Evolutionary conservation across 192 early-diverging fungal genomes (phyloP).

Genomic region (Entomortierella parvispora): DNA sequence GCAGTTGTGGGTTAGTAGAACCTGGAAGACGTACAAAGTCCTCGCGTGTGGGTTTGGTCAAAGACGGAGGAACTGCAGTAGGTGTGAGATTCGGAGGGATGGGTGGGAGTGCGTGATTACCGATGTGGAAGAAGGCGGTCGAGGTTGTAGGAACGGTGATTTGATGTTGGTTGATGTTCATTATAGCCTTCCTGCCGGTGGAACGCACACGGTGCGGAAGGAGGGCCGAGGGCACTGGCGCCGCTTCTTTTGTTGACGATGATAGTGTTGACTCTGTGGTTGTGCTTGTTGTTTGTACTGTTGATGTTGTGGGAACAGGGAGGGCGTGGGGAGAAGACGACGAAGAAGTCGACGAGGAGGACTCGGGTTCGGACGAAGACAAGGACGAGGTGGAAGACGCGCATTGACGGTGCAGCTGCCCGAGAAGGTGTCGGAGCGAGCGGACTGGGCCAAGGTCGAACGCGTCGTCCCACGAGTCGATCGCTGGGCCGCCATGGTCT

Average conservation of each 20-base stretch:
- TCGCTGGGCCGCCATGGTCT: neutral
- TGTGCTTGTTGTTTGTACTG: neutral
- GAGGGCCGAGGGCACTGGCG: neutral
- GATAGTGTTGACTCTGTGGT: slow-evolving; percentile 9
- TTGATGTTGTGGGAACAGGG: slow-evolving; percentile 4
- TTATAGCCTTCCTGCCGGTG: neutral
- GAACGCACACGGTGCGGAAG: slow-evolving; percentile 4
- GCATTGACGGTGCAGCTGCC: slow-evolving; percentile 19
- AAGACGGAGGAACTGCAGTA: slow-evolving; percentile 6
- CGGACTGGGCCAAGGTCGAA: slow-evolving; percentile 25
- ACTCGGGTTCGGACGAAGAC: slow-evolving; percentile 16
- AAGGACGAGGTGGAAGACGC: slow-evolving; percentile 41
- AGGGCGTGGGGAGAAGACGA: neutral
- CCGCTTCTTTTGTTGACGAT: slow-evolving; percentile 1
- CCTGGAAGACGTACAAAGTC: too few relatives aligned
- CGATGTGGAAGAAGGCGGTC: neutral
- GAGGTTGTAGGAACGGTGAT: neutral
- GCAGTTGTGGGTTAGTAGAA: neutral
- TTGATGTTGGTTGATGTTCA: slow-evolving; percentile 2
- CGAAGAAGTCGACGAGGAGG: neutral
- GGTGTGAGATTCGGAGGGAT: neutral
- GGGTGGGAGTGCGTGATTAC: too few relatives aligned
- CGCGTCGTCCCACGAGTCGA: slow-evolving; percentile 44
- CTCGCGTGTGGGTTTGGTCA: too few relatives aligned
- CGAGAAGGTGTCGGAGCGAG: slow-evolving; percentile 28